Conservation (phyloP, 176 grass and related monocot genomes). For the Echinochloa phyllopogon region DNA sequence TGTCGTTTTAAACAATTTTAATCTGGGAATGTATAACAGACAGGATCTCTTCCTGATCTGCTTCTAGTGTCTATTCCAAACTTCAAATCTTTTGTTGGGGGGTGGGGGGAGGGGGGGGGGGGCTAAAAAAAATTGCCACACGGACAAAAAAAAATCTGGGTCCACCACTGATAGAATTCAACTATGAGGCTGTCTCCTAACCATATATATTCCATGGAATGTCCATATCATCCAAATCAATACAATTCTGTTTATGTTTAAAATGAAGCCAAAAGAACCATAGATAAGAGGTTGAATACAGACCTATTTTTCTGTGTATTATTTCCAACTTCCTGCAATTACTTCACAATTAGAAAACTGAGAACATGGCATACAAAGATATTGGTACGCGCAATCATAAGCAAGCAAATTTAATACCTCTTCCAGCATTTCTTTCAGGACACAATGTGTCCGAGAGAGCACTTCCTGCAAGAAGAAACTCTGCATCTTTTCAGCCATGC, state of each 20-base stretch:
- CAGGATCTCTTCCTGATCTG: background rate
- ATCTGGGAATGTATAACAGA: background rate
- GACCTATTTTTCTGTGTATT: constrained; percentile 83
- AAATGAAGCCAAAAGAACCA: constrained; percentile 34
- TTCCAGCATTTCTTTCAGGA: constrained; percentile 86
- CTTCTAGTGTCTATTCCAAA: background rate
- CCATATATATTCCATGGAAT: constrained; percentile 18
- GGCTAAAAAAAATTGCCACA: background rate
- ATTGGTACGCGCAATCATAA: constrained; percentile 13
- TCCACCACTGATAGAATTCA: constrained; percentile 28
- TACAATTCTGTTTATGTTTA: constrained; percentile 29
- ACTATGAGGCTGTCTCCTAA: constrained; percentile 7
- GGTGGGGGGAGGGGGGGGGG: too few relatives aligned
- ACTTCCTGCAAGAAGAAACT: constrained; percentile 99
- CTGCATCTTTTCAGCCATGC: constrained; percentile 99
- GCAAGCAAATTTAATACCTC: constrained; percentile 68
- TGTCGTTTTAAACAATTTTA: background rate
- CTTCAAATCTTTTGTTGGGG: background rate
- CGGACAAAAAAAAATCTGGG: background rate
- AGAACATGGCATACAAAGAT: constrained; percentile 37
- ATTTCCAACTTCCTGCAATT: constrained; percentile 91
- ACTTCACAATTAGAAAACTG: constrained; percentile 46
- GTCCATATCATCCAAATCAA: constrained; percentile 22
- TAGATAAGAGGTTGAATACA: constrained; percentile 51
- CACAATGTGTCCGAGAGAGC: constrained; percentile 86